These are phyloP conservation scores for Phytomonas serpens DNA, from an alignment of 208 protist genomes.

Conservation along the genomic window DNA sequence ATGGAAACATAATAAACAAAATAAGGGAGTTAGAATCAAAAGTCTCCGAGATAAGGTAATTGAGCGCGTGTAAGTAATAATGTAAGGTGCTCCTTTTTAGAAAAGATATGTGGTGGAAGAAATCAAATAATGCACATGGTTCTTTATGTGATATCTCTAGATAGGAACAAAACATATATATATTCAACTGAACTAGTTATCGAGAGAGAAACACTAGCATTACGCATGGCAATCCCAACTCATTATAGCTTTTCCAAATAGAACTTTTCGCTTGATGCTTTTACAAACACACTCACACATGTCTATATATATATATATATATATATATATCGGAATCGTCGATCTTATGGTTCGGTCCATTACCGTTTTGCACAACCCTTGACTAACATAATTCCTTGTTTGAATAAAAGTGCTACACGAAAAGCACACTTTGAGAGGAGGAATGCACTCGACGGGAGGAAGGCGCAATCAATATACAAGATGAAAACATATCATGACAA, in stretches of 20 bases:
- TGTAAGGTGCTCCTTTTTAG: background rate
- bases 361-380: background rate
- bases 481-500: background rate
- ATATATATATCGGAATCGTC: background rate
- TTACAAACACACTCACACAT: background rate
- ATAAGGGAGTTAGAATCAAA: background rate
- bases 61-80: background rate
- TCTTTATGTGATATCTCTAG: background rate
- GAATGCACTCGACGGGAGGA: background rate
- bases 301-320: slow-evolving; percentile 3
- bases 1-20: background rate
- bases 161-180: background rate
- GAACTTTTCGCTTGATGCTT: background rate
- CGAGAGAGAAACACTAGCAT: background rate
- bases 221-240: background rate
- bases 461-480: background rate
- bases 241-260: background rate
- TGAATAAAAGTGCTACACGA: background rate
- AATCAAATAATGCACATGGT: too few relatives aligned
- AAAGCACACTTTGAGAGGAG: background rate
- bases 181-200: background rate
- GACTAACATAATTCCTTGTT: background rate
- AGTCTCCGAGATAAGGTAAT: background rate
- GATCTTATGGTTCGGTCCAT: background rate
- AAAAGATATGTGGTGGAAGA: too few relatives aligned